phyloP scores from a whole-genome alignment of 176 grass and related monocot species.

The Eremochloa ophiuroides region DNA sequence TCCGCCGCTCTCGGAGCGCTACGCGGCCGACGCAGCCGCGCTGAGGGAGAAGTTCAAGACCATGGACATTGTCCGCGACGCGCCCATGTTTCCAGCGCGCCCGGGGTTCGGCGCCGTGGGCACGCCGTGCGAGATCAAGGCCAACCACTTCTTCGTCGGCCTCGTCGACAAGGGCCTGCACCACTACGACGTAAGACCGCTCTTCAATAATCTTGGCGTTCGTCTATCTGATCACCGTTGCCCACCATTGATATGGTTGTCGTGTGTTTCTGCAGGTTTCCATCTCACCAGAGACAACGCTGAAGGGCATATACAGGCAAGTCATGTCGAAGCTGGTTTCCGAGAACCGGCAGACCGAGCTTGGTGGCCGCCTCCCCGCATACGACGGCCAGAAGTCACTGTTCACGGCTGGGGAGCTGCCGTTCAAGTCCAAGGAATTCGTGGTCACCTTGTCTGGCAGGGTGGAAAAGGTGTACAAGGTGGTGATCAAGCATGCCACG shows the following conservation, averaged over 20 bases:
- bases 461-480: constrained; percentile 37
- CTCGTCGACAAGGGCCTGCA: constrained; percentile 50
- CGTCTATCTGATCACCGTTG: not conserved
- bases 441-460: constrained; percentile 30
- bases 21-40: not conserved
- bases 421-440: constrained; percentile 37
- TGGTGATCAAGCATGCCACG: constrained; percentile 42
- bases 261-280: constrained; percentile 33
- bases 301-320: constrained; percentile 14
- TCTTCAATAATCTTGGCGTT: not conserved
- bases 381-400: constrained; percentile 64
- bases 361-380: constrained; percentile 34
- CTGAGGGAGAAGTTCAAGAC: not conserved
- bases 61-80: constrained; percentile 16
- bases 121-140: constrained; percentile 15
- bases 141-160: constrained; percentile 67
- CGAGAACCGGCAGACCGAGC: constrained; percentile 18
- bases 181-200: constrained; percentile 49
- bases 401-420: constrained; percentile 54
- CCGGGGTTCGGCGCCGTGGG: constrained; percentile 25
- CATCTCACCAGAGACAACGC: constrained; percentile 31
- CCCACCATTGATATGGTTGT: not conserved
- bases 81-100: constrained; percentile 31
- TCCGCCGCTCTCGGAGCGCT: not conserved
- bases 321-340: constrained; percentile 45